phyloP scores from a whole-genome alignment of 805 yeast species.

The Kodamaea kaohsiungensis region DNA sequence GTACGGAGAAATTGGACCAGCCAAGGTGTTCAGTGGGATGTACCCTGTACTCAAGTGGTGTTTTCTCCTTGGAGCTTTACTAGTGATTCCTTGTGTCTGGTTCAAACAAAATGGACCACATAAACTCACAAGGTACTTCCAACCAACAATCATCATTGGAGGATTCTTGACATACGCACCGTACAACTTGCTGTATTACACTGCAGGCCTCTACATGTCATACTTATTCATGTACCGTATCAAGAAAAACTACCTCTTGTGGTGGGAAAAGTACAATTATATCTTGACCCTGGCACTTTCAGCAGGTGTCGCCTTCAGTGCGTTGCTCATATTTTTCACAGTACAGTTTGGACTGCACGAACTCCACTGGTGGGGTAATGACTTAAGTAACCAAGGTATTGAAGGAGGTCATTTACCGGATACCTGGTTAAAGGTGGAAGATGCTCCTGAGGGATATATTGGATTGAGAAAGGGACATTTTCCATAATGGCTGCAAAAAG shows the following conservation, averaged over 20 bases:
- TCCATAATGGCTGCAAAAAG: conserved; percentile 7
- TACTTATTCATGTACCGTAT: conserved; percentile 57
- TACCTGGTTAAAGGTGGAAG: conserved; percentile 31
- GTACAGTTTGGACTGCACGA: conserved; percentile 45
- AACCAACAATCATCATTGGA: conserved; percentile 55
- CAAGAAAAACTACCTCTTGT: conserved; percentile 46
- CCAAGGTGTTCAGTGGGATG: conserved; percentile 55
- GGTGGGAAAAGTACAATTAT: conserved; percentile 79
- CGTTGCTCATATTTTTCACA: conserved; percentile 58
- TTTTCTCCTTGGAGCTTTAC: conserved; percentile 53
- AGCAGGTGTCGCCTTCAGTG: conserved; percentile 65
- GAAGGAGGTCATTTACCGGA: conserved; percentile 31
- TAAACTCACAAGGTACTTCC: conserved; percentile 39
- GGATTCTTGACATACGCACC: conserved; percentile 54
- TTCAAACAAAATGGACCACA: conserved; percentile 39
- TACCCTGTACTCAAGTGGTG: conserved; percentile 59
- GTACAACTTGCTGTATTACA: conserved; percentile 51
- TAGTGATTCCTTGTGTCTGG: conserved; percentile 38
- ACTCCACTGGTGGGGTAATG: conserved; percentile 69
- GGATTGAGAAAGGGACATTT: conserved; percentile 14
- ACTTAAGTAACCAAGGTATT: conserved; percentile 31
- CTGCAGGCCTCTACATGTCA: conserved; percentile 64
- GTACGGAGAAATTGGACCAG: conserved; percentile 62
- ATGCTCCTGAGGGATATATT: conserved; percentile 21
- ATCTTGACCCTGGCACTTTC: conserved; percentile 57